Conservation (phyloP, 805 yeast genomes). For the Dipodascus geniculatus region DNA sequence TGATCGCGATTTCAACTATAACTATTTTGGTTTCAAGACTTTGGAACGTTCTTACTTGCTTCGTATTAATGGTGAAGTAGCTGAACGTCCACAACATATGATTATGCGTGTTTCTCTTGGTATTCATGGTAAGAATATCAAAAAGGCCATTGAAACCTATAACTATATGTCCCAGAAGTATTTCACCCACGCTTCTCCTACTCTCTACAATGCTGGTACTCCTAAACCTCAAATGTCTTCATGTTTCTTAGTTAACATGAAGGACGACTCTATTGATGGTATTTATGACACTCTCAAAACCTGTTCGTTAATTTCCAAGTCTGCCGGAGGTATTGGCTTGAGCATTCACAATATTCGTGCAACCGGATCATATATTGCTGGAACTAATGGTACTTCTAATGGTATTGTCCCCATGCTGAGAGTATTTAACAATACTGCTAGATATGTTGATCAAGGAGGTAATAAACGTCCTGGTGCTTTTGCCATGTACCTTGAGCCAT, state of each 20-base stretch:
- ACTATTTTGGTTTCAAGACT: conserved; percentile 89
- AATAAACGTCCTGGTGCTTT: conserved; percentile 97
- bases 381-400: conserved; percentile 84
- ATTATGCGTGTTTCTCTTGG: conserved; percentile 88
- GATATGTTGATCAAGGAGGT: conserved; percentile 97
- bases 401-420: conserved; percentile 95
- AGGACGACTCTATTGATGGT: conserved; percentile 92
- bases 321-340: conserved; percentile 93
- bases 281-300: conserved; percentile 82
- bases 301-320: conserved; percentile 82
- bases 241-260: conserved; percentile 84
- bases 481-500: conserved; percentile 88
- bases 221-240: conserved; percentile 78
- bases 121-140: conserved; percentile 62
- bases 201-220: conserved; percentile 88
- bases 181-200: conserved; percentile 93
- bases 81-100: conserved; percentile 87
- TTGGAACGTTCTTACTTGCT: conserved; percentile 76
- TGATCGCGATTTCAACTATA: conserved; percentile 65
- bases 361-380: conserved; percentile 77
- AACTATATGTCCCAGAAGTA: conserved; percentile 75
- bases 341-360: conserved; percentile 82
- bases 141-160: conserved; percentile 67
- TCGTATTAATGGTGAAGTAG: conserved; percentile 48
- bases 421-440: conserved; percentile 90